phyloP scores from a whole-genome alignment of 768 basidiomycete genomes.

The Auricularia auricula-judae region DNA sequence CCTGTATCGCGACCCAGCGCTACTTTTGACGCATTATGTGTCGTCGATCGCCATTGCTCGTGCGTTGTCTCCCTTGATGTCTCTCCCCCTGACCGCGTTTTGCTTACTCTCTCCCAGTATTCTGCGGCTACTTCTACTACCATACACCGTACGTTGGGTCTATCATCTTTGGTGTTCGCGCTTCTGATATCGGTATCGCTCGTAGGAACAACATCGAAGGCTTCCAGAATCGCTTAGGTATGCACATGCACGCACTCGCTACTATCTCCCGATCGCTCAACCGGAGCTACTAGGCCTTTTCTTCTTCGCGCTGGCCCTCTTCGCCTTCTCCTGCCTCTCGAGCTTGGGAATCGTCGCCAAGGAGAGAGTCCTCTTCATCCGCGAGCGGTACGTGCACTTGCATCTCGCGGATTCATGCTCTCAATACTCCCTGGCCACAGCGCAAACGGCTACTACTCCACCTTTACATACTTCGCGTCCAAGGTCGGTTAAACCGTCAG shows the following conservation, averaged over 20 bases:
- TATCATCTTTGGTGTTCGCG: neutral
- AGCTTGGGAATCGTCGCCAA: slow-evolving; percentile 90
- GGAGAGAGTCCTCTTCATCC: slow-evolving; percentile 93
- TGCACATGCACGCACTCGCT: slow-evolving; percentile 6
- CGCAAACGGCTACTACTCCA: slow-evolving; percentile 95
- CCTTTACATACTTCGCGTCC: slow-evolving; percentile 92
- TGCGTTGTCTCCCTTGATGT: slow-evolving; percentile 27
- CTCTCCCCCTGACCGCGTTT: neutral
- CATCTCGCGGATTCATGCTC: neutral
- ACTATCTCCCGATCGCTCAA: neutral
- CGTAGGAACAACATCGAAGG: slow-evolving; percentile 82
- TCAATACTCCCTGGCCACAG: slow-evolving; percentile 26
- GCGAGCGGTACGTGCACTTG: slow-evolving; percentile 61
- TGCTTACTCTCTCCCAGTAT: slow-evolving; percentile 33
- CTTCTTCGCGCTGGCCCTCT: slow-evolving; percentile 94
- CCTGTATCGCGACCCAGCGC: slow-evolving; percentile 85
- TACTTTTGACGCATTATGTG: slow-evolving; percentile 84
- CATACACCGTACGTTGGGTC: slow-evolving; percentile 51
- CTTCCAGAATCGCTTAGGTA: slow-evolving; percentile 89
- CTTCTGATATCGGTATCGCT: neutral
- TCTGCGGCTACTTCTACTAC: slow-evolving; percentile 91
- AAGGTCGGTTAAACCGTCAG: slow-evolving; percentile 40
- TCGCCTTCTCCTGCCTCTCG: slow-evolving; percentile 93
- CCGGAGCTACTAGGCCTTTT: slow-evolving; percentile 61
- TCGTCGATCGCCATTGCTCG: slow-evolving; percentile 76